phyloP scores from a whole-genome alignment of 2,329 filamentous ascomycete genomes.

The Aureobasidium musti region DNA sequence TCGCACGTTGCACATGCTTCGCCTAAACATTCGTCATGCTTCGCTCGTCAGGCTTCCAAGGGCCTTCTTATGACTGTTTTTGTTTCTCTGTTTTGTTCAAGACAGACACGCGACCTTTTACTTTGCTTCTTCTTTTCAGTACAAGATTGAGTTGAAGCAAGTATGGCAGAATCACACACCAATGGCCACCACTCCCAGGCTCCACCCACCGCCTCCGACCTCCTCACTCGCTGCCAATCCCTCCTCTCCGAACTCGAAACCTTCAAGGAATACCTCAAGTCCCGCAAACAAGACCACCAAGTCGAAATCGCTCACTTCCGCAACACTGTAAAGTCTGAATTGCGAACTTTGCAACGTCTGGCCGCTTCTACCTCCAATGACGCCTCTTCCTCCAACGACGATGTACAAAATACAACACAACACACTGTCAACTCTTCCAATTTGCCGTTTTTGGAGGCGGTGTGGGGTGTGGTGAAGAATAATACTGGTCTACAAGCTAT shows the following conservation, averaged over 20 bases:
- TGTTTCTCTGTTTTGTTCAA: background rate
- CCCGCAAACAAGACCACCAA: constrained; percentile 42
- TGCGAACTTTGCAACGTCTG: constrained; percentile 39
- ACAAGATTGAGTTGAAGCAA: background rate
- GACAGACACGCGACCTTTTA: background rate
- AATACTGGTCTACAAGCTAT: constrained; percentile 60
- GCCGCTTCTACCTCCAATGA: constrained; percentile 23
- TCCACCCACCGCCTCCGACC: constrained; percentile 32
- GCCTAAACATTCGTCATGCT: background rate
- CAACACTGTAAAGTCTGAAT: constrained; percentile 41
- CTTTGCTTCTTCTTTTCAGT: background rate
- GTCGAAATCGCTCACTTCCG: constrained; percentile 42
- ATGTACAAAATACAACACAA: constrained; percentile 33
- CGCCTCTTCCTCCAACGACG: background rate
- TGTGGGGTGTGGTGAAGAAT: constrained; percentile 64
- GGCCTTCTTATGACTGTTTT: background rate
- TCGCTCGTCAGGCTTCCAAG: background rate
- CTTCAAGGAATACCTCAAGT: constrained; percentile 43
- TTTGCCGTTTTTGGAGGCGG: constrained; percentile 62
- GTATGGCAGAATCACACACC: background rate
- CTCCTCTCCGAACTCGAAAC: constrained; percentile 47
- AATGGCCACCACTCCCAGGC: background rate
- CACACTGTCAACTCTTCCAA: constrained; percentile 67
- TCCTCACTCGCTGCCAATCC: constrained; percentile 44
- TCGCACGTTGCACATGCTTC: background rate